A percentile compares a stretch with the other conserved stretches of the same genome.
These are phyloP conservation scores for Akanthomyces dipterigenus DNA, from an alignment of 2,329 filamentous ascomycete genomes.

Conservation along the genomic window DNA sequence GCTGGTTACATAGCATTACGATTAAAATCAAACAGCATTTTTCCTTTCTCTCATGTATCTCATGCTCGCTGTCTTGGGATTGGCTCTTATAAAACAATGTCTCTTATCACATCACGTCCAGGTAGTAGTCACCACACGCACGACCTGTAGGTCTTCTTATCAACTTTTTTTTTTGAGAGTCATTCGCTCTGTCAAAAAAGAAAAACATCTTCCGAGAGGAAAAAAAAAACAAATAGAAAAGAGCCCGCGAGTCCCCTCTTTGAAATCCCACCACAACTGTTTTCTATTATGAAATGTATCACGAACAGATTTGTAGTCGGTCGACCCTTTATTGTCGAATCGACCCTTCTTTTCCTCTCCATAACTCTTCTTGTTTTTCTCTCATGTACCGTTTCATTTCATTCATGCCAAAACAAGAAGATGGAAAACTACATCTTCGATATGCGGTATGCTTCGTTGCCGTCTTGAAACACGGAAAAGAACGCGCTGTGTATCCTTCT, in stretches of 20 bases:
- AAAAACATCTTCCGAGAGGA: not conserved
- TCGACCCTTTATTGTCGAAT: not conserved
- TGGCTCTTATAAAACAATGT: too few relatives aligned
- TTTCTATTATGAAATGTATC: not conserved
- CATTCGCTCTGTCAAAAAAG: slow-evolving; percentile 2
- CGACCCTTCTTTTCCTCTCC: not conserved
- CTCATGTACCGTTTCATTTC: not conserved
- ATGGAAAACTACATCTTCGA: not conserved
- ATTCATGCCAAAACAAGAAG: slow-evolving; percentile 1
- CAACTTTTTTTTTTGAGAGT: slow-evolving; percentile 1
- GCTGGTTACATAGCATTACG: not conserved
- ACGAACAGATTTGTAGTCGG: not conserved
- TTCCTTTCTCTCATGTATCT: not conserved
- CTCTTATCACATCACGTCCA: not conserved
- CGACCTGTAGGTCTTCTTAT: not conserved
- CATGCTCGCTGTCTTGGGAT: not conserved
- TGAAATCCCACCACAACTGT: not conserved
- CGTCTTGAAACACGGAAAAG: not conserved
- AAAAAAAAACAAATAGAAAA: not conserved
- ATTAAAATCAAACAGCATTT: not conserved
- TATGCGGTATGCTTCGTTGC: not conserved
- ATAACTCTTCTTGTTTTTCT: not conserved
- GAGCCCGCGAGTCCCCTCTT: not conserved
- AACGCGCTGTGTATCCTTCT: not conserved
- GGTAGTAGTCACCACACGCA: not conserved